Evolutionary conservation across 2,329 filamentous ascomycete genomes (phyloP), one percentile per base, ranked within the genome.

Genomic region (Penicillium sp.): DNA sequence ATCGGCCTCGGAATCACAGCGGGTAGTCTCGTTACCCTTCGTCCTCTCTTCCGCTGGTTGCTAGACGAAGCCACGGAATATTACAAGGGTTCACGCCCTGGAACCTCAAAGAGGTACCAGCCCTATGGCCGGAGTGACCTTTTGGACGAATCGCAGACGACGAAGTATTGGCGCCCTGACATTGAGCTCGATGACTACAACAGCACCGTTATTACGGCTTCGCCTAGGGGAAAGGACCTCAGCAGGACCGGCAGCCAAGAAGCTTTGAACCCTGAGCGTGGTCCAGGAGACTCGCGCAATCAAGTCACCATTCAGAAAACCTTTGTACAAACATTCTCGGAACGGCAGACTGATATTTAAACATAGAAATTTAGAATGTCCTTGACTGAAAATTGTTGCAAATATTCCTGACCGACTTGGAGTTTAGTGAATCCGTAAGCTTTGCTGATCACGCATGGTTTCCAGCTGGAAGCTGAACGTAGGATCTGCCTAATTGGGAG

Each of bases 11-110:
- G 68, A 2, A 72, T 74, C 27, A 68, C 63, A 13, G 75, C 75
- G 5, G 71, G 69, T 2, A 72, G 68, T 46, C 64, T 77, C n/a
- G 72, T 72, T 7, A 76, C 73, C 0, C 63, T 77, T 1, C 70
- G 73, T 1, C 75, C 76, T 0, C 63, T 78, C 0, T 62, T 77
- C 18, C 69, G 55, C 22, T 54, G 56, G 54, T 30, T 56, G 2
- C 38, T 57, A 4, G 51, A 56, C 28, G 43, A 30, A n/a, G 45
- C 31, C 11, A 31, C 35, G 18, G 28, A 46, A 12, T 45, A 41
- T 13, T 25, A 22, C 10, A 22, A 35, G 10, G 43, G 48, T 25
- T 27, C 33, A 14, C 34, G 22, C 6, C 14, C 19, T 30, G 31
- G 28, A 11, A 11, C 28, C 33, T 38, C 28, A 11, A 19, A 25